A percentile compares a stretch with the other conserved stretches of the same genome.
These are phyloP conservation scores for Geotrichum phurueaensis DNA, from an alignment of 1,139 yeast genomes.

Conservation along the genomic window DNA sequence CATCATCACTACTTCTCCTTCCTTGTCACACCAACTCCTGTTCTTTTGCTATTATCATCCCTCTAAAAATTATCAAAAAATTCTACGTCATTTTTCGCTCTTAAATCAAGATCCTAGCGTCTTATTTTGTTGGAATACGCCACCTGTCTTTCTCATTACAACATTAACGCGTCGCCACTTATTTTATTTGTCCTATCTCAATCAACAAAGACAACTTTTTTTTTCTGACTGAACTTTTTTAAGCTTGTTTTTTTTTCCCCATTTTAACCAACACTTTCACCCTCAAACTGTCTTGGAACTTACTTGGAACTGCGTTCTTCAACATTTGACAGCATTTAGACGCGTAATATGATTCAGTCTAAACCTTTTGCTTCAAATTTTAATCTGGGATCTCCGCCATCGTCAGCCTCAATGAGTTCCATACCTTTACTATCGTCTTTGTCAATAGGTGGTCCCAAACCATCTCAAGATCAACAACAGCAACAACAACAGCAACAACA, in stretches of 20 bases:
- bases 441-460: conserved; percentile 3
- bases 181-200: background rate
- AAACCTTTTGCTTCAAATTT: conserved; percentile 11
- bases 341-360: conserved; percentile 13
- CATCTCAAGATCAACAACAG: background rate
- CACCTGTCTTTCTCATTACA: background rate
- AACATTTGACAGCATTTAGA: background rate
- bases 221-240: background rate
- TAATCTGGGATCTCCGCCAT: conserved; percentile 7
- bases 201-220: background rate
- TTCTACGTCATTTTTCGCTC: background rate
- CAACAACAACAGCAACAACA: background rate
- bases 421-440: conserved; percentile 9
- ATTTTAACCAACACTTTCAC: background rate
- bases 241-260: background rate
- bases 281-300: background rate
- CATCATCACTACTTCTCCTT: background rate
- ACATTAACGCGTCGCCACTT: conserved; percentile 16
- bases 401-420: conserved; percentile 3
- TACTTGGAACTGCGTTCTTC: background rate
- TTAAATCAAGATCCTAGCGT: background rate
- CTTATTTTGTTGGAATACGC: background rate
- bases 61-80: background rate
- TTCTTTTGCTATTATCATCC: too few species aligned
- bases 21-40: background rate